phyloP scores from a whole-genome alignment of 2,329 filamentous ascomycete species.

The Nigrospora osmanthi region DNA sequence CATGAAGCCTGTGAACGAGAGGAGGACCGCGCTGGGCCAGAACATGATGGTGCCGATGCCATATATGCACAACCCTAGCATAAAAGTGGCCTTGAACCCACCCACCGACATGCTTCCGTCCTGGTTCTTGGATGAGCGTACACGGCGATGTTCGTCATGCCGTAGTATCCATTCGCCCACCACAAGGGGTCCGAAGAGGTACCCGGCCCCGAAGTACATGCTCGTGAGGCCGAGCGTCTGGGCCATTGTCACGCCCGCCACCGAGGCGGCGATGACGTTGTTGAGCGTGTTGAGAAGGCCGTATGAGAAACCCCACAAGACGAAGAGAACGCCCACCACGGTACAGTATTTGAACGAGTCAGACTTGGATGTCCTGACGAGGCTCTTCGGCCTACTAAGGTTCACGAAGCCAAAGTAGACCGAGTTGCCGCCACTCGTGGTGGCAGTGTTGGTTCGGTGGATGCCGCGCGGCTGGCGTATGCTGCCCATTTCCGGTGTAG shows the following conservation, averaged over 20 bases:
- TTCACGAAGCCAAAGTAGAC: slow-evolving; percentile 74
- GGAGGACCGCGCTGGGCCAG: slow-evolving; percentile 71
- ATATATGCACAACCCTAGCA: slow-evolving; percentile 68
- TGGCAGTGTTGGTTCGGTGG: slow-evolving; percentile 25
- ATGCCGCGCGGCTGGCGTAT: slow-evolving; percentile 2
- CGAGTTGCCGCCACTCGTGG: slow-evolving; percentile 29
- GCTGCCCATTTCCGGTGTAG: slow-evolving; percentile 27
- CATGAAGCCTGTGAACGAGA: slow-evolving; percentile 72
- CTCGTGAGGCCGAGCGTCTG: slow-evolving; percentile 62
- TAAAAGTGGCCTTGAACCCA: slow-evolving; percentile 76
- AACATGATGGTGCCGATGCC: slow-evolving; percentile 75
- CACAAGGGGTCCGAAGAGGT: slow-evolving; percentile 61
- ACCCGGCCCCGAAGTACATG: slow-evolving; percentile 63
- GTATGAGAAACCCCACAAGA: slow-evolving; percentile 87
- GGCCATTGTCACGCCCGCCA: slow-evolving; percentile 52
- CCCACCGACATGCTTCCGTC: slow-evolving; percentile 33
- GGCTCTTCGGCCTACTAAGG: slow-evolving; percentile 60
- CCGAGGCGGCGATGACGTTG: slow-evolving; percentile 49
- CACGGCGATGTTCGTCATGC: slow-evolving; percentile 51
- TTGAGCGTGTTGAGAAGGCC: slow-evolving; percentile 80
- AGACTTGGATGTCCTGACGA: slow-evolving; percentile 53
- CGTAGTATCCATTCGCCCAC: slow-evolving; percentile 66
- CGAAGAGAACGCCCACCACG: slow-evolving; percentile 73
- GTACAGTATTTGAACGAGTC: slow-evolving; percentile 67
- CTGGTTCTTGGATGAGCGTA: slow-evolving; percentile 16